These are phyloP conservation scores for Stagonosporopsis vannaccii DNA, from an alignment of 2,329 filamentous ascomycete species.

Conservation along the genomic window DNA sequence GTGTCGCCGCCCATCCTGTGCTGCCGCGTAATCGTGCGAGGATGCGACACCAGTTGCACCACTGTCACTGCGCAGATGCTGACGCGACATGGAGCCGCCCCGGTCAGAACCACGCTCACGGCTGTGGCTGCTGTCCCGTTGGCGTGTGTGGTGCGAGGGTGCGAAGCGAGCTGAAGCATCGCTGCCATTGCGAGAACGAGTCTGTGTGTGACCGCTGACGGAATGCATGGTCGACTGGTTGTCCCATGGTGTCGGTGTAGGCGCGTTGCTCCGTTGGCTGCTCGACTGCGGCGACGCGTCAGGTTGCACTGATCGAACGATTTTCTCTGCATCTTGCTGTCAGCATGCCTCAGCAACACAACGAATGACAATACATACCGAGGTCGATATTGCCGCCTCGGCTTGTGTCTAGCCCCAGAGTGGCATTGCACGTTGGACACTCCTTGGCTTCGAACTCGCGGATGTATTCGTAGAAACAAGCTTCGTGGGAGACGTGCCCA, in stretches of 20 bases:
- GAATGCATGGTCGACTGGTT: constrained; percentile 59
- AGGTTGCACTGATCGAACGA: constrained; percentile 82
- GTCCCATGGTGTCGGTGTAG: constrained; percentile 75
- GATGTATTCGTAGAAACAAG: constrained; percentile 98
- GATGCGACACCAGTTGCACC: constrained; percentile 74
- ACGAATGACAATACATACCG: constrained; percentile 62
- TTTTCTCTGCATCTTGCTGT: constrained; percentile 74
- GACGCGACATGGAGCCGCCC: constrained; percentile 47
- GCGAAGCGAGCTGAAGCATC: constrained; percentile 44
- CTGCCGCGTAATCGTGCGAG: constrained; percentile 80
- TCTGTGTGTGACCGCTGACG: constrained; percentile 50
- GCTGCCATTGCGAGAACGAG: constrained; percentile 44
- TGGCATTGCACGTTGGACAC: constrained; percentile 92
- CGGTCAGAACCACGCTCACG: constrained; percentile 48
- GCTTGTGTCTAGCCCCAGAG: constrained; percentile 89
- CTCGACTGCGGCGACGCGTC: constrained; percentile 56
- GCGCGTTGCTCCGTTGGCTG: constrained; percentile 54
- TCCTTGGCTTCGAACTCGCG: constrained; percentile 92
- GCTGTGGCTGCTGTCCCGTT: constrained; percentile 50
- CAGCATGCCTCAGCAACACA: constrained; percentile 13
- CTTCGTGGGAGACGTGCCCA: constrained; percentile 95
- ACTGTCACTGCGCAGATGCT: constrained; percentile 80
- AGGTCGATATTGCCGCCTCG: constrained; percentile 92
- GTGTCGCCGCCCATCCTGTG: constrained; percentile 77
- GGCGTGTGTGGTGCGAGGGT: constrained; percentile 35